Base-by-base conservation (phyloP, 441 rosid species). In the Adansonia rubrostipa region DNA sequence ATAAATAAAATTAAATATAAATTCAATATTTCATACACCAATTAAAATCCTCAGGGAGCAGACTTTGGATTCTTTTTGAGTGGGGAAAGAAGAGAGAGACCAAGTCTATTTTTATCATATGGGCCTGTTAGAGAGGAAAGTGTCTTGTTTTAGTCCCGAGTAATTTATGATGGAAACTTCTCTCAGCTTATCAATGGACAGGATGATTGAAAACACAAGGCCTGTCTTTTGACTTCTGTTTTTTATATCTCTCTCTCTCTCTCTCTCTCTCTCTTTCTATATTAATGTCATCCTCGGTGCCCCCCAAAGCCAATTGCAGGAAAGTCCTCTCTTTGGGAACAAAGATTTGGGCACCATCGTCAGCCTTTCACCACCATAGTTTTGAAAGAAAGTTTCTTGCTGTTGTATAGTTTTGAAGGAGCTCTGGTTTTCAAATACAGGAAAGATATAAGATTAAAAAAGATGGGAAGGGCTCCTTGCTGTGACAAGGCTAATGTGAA, bases 391-490 rank as follows among this genome's bases (percentile, higher is more conserved):
- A 50, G 68, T 33, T 63, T 53, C 24, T 68, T 48, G 61, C 8
- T 57, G 9, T 66, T 50, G 15, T 13, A 17, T 45, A 11, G 20
- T 24, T 58, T 2, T 5, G 19, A 17, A 10, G 2, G 13, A 45
- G 19, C 17, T 47, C 40, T 47, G n/a, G 50, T 66, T 44, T 19
- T 44, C 9, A 48, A 13, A 14, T 28, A 50, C 11, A 11, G 22
- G 20, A 70, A 51, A 20, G 36, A 76, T 3, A 80, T 11, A 71
- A 60, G 76, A 22, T 91, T 85, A 60, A 78, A 62, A 22, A 76
- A 36, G 17, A 93, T 94, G 98, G 98, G 97, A 61, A 88, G 98
- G 78, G 93, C 93, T 70, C 98, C 98, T 74, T 94, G 98, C 19
- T 94, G 98, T 85, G 98, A 92, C 83, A 94, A 94, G 82, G 93